Evolutionary conservation across 257 asterid species (phyloP), one percentile per base, ranked within the genome.

Genomic region (Fraxinus anomala): DNA sequence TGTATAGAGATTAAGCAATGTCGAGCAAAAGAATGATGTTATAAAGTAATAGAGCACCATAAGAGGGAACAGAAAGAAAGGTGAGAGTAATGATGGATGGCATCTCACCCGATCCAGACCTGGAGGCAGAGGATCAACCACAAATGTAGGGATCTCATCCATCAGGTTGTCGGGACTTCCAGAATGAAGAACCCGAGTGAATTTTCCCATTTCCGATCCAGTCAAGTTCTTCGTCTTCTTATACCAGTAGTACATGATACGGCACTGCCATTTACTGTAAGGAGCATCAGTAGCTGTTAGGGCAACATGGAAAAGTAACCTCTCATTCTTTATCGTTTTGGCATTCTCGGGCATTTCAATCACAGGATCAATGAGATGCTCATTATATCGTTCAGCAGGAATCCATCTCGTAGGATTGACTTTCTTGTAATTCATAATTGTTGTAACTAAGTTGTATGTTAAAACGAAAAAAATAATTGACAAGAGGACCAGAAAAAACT

Each of bases 131-230:
- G 93, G 93, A 73, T 90, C 87, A 56, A 86, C 93, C 31, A 90
- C 89, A 54, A 87, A 82, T 0, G 93, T 89, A 4, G 91, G 96
- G 47, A 90, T 90, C 86, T 87, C 96, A 70, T 90, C 90, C 96
- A 89, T 86, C n/a, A 90, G 86, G 71, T 87, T 86, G 80, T 87
- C 93, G 0, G 96, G 88, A 12, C 51, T 72, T 74, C 96, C 96
- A 0, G 93, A 89, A 82, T 90, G 93, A 19, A 90, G 90, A 72
- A 90, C 78, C 51, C 93, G 83, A 26, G 96, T 89, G 79, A 88
- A 83, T 75, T 81, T 86, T 36, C 91, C 93, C 93, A 88, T 90
- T 51, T 86, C 89, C 3, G 91, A 90, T 33, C 90, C 90, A 1
- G 88, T 84, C 40, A 89, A 86, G 73, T 85, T 84, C 79, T 86